These are phyloP conservation scores for Mucor racemosus DNA, from an alignment of 371 early-diverging fungal genomes.

Conservation along the genomic window DNA sequence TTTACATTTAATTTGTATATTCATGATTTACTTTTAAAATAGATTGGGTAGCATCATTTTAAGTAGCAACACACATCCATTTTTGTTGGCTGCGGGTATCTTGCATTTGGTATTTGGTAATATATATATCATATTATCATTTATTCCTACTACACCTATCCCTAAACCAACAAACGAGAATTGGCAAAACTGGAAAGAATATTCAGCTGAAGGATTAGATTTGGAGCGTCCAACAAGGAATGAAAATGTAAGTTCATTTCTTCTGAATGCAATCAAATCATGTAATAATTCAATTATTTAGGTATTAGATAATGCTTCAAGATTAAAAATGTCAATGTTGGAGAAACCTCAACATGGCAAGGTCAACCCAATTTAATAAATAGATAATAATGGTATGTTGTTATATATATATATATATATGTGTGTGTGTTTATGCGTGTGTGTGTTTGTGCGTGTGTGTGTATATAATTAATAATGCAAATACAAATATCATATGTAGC, in stretches of 20 bases:
- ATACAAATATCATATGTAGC: neutral
- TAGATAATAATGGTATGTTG: constrained; percentile 2
- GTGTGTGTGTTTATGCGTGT: neutral
- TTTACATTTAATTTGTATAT: neutral
- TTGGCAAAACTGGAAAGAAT: constrained; percentile 48
- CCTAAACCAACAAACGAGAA: constrained; percentile 33
- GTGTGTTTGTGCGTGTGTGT: neutral
- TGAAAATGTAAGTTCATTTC: neutral
- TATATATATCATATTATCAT: constrained; percentile 39
- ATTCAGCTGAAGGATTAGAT: constrained; percentile 42
- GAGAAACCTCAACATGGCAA: neutral
- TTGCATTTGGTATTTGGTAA: constrained; percentile 26
- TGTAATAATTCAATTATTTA: neutral
- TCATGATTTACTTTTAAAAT: constrained; percentile 18
- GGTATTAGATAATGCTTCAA: constrained; percentile 9
- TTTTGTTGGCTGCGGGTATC: constrained; percentile 31
- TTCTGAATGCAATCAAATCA: neutral
- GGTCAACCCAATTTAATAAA: constrained; percentile 1
- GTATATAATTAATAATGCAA: neutral
- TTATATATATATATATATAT: too few species aligned
- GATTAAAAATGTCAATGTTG: constrained; percentile 10
- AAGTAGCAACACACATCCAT: constrained; percentile 11
- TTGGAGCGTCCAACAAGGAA: constrained; percentile 25
- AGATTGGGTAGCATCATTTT: constrained; percentile 26
- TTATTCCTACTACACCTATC: constrained; percentile 26